phyloP scores from a whole-genome alignment of 228 moss, liverwort and hornwort species.

The Sphagnum magellanicum region DNA sequence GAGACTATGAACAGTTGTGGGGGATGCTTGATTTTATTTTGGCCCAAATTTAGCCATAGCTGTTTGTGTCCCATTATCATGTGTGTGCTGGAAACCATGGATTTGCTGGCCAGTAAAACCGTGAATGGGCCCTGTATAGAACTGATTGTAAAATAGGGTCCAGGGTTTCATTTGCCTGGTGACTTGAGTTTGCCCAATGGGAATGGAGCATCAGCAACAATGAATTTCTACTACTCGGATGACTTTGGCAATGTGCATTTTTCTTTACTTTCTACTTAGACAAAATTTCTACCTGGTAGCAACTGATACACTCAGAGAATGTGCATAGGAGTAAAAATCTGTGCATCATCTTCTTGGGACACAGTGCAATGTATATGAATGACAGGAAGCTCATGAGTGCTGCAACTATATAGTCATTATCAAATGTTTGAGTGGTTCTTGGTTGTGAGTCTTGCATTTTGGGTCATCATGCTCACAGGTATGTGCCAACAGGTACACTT shows the following conservation, averaged over 20 bases:
- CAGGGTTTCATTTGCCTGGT: constrained; percentile 85
- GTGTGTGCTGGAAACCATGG: constrained; percentile 93
- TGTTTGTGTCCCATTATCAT: constrained; percentile 57
- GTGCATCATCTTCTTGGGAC: constrained; percentile 75
- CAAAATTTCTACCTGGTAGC: constrained; percentile 57
- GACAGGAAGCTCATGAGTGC: constrained; percentile 20
- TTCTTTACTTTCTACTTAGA: constrained; percentile 89
- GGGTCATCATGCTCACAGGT: constrained; percentile 92
- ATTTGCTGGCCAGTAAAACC: constrained; percentile 74
- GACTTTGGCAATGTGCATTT: constrained; percentile 83
- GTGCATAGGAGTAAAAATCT: constrained; percentile 59
- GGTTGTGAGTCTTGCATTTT: constrained; percentile 63
- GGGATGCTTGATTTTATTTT: constrained; percentile 51
- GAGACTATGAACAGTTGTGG: constrained; percentile 83
- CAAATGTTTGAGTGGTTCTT: constrained; percentile 65
- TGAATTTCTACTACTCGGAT: constrained; percentile 69
- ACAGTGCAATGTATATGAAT: constrained; percentile 82
- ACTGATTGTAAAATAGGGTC: constrained; percentile 82
- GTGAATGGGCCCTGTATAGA: constrained; percentile 61
- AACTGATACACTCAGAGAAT: constrained; percentile 38
- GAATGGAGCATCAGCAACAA: constrained; percentile 27
- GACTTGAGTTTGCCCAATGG: constrained; percentile 39
- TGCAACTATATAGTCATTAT: constrained; percentile 29
- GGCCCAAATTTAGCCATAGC: constrained; percentile 71
- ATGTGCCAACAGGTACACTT: constrained; percentile 78